Conservation (phyloP, 2,329 filamentous ascomycete genomes). For the Penicillium polonicum region DNA sequence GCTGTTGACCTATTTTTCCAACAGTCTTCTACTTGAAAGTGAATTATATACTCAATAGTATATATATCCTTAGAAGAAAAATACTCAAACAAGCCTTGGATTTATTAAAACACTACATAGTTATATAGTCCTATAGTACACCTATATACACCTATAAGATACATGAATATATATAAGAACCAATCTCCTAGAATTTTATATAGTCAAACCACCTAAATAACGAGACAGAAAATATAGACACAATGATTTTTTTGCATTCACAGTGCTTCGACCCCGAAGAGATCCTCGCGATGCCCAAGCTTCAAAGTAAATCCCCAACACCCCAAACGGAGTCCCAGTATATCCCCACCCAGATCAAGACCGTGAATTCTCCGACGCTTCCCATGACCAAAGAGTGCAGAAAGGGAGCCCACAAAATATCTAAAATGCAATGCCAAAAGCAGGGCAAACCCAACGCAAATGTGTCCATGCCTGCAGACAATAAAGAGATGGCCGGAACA, state of each 20-base stretch:
- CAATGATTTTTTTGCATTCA: conserved; percentile 35
- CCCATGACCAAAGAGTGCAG: conserved; percentile 38
- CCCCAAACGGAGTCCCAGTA: conserved; percentile 41
- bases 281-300: conserved; percentile 29
- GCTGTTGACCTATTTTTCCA: neutral
- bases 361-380: conserved; percentile 41
- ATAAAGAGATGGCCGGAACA: conserved; percentile 9
- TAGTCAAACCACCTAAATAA: neutral
- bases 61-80: neutral
- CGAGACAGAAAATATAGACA: conserved; percentile 30
- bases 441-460: conserved; percentile 25
- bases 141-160: neutral
- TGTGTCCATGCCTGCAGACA: conserved; percentile 18
- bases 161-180: neutral
- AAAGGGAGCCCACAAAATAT: conserved; percentile 30
- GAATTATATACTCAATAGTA: no score
- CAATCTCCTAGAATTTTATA: neutral
- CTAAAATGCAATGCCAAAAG: conserved; percentile 32
- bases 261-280: conserved; percentile 29
- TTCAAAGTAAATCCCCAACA: conserved; percentile 43
- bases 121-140: no score
- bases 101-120: neutral
- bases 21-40: no score
- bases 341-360: conserved; percentile 41
- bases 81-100: neutral